phyloP scores from a whole-genome alignment of 371 early-diverging fungal genomes.

The Syncephalastrum sp. region DNA sequence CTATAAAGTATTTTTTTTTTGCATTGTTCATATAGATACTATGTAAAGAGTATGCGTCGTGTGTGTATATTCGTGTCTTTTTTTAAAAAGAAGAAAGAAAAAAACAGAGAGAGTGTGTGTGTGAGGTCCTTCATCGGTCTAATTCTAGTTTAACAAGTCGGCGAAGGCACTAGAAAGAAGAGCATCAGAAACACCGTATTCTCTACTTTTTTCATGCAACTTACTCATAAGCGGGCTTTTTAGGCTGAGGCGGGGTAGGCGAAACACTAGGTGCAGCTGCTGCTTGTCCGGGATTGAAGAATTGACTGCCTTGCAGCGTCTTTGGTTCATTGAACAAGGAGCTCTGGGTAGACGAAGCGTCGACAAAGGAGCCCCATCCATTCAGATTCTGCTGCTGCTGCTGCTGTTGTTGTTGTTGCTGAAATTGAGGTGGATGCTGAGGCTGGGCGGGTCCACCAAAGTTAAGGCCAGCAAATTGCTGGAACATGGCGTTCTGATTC shows the following conservation, averaged over 20 bases:
- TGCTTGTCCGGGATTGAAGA: conserved; percentile 21
- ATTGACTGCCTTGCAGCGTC: conserved; percentile 43
- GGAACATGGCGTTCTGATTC: conserved; percentile 19
- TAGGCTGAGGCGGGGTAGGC: conserved; percentile 4
- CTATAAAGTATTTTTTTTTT: no score
- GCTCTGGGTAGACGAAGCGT: conserved; percentile 14
- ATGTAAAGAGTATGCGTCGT: no score
- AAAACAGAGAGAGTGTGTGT: neutral
- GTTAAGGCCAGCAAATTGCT: conserved; percentile 38
- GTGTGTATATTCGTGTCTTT: no score
- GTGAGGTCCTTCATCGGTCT: neutral
- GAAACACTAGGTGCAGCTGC: neutral
- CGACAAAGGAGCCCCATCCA: conserved; percentile 24
- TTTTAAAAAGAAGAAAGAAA: neutral
- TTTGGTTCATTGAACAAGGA: conserved; percentile 10
- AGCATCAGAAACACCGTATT: neutral
- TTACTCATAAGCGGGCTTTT: conserved; percentile 23
- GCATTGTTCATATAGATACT: no score
- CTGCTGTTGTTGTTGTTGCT: conserved; percentile 13
- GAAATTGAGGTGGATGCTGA: conserved; percentile 20
- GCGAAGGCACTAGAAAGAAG: conserved; percentile 35
- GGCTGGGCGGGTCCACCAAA: conserved; percentile 23
- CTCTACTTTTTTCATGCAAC: neutral
- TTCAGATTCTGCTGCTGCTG: conserved; percentile 10
- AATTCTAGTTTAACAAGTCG: conserved; percentile 37